phyloP scores from a whole-genome alignment of 2,329 filamentous ascomycete genomes.

The Microthyrium microscopicum region DNA sequence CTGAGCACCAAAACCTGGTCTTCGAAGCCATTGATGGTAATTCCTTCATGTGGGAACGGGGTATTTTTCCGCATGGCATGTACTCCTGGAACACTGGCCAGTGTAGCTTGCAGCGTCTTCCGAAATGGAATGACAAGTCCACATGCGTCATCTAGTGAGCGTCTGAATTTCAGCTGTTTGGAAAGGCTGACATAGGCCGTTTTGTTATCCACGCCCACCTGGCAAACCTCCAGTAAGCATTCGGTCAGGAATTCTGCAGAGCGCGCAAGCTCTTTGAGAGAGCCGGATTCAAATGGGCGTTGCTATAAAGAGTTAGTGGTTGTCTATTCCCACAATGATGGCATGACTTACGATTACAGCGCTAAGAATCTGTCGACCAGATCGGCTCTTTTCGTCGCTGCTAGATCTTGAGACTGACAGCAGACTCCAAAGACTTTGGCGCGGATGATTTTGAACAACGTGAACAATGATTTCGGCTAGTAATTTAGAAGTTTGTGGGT shows the following conservation, averaged over 20 bases:
- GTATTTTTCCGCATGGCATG: constrained; percentile 54
- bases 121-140: constrained; percentile 81
- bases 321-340: too few species aligned
- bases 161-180: constrained; percentile 66
- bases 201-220: constrained; percentile 59
- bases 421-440: constrained; percentile 81
- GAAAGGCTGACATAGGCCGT: constrained; percentile 57
- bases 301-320: too few species aligned
- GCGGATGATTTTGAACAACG: constrained; percentile 74
- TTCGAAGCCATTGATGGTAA: constrained; percentile 64
- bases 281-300: too few species aligned
- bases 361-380: constrained; percentile 29
- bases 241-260: constrained; percentile 71
- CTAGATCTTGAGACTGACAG: constrained; percentile 74
- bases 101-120: constrained; percentile 60
- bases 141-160: constrained; percentile 66
- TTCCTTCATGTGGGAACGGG: constrained; percentile 71
- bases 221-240: constrained; percentile 65
- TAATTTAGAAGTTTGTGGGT: constrained; percentile 58
- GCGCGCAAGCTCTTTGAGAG: too few species aligned
- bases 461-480: constrained; percentile 68
- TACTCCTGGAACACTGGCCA: constrained; percentile 57
- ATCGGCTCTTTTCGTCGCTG: constrained; percentile 54
- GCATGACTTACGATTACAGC: too few species aligned
- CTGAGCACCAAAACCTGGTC: constrained; percentile 83